phyloP scores from a whole-genome alignment of 257 asterid species.

The Gentiana straminea region DNA sequence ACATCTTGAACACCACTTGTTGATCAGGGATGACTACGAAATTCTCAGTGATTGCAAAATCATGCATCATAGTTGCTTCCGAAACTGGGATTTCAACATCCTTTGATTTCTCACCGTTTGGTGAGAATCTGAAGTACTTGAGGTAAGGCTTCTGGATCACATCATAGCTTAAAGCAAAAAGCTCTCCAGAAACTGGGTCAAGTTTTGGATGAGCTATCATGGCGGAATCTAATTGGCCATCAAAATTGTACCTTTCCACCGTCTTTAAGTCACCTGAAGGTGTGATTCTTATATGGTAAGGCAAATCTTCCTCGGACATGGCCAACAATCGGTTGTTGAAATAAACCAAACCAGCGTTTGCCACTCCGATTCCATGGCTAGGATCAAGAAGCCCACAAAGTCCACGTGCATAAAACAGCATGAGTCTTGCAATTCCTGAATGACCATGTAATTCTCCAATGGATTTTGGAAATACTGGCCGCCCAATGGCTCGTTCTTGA shows the following conservation, averaged over 20 bases:
- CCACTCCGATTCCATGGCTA: constrained; percentile 76
- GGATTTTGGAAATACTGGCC: constrained; percentile 89
- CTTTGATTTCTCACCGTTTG: constrained; percentile 47
- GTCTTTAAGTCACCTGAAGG: constrained; percentile 59
- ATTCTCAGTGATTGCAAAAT: constrained; percentile 29
- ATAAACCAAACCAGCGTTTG: constrained; percentile 84
- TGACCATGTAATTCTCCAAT: constrained; percentile 96
- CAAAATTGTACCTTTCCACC: constrained; percentile 45
- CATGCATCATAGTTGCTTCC: constrained; percentile 96
- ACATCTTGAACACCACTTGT: too few species aligned
- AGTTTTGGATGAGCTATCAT: constrained; percentile 97
- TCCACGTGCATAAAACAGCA: constrained; percentile 82
- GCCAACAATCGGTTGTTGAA: constrained; percentile 70
- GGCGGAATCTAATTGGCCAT: constrained; percentile 49
- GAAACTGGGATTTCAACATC: constrained; percentile 82
- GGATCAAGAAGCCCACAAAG: constrained; percentile 61
- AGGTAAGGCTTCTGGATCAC: constrained; percentile 77
- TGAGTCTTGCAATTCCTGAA: constrained; percentile 72
- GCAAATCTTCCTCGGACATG: constrained; percentile 94
- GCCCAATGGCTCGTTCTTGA: constrained; percentile 67
- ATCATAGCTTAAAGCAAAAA: constrained; percentile 84
- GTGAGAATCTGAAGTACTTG: constrained; percentile 61
- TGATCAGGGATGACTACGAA: too few species aligned
- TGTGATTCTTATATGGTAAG: constrained; percentile 70
- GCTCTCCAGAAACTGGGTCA: constrained; percentile 78